Evolutionary conservation across 768 basidiomycete species (phyloP), one percentile per base, ranked within the genome.

Genomic region (Tricholoma furcatifolium): DNA sequence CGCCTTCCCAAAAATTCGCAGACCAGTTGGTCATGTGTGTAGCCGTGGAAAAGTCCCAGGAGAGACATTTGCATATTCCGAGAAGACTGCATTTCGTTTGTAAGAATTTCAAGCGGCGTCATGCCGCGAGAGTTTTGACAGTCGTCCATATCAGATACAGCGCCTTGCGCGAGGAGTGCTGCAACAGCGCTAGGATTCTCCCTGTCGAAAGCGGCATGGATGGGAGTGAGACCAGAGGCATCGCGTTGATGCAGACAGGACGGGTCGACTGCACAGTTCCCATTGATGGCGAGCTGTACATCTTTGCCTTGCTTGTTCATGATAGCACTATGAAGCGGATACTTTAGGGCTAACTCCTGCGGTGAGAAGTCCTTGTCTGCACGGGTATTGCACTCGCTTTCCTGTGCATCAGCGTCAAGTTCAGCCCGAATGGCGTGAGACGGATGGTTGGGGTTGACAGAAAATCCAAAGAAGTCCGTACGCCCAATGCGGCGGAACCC

Each of bases 401-500:
- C 45, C n/a, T 56, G 14, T 10, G 47, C 55, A 10, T 44, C 46
- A 15, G 36, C 50, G 21, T 56, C 55, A 18, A 46, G 46, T 6
- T 23, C 27, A 17, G 27, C 5, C 27, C 41, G 34, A 23, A 56
- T 47, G 5, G 41, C 21, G 14, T 27, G 55, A 30, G 50, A 56
- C 12, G 55, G 55, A 43, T 56, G 55, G 9, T 17, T 6, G 4
- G 46, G 45, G 35, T 51, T 34, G 10, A 50, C 31, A 15, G 55
- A 56, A 34, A 43, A 53, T 8, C 55, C 55, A 24, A 56, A 56
- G 47, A 56, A 56, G 5, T 34, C 31, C 14, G 55, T 56, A 17
- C 47, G 46, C 20, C 55, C 55, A 40, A 56, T 32, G 18, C 55
- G 55, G 35, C 55, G 51, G 24, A 56, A 56, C 3, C 47, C 51